Percentiles rank a stretch among this genome's conserved stretches.
These are phyloP conservation scores for Heliophila coronopifolia DNA, from an alignment of 441 rosid genomes.

Conservation along the genomic window DNA sequence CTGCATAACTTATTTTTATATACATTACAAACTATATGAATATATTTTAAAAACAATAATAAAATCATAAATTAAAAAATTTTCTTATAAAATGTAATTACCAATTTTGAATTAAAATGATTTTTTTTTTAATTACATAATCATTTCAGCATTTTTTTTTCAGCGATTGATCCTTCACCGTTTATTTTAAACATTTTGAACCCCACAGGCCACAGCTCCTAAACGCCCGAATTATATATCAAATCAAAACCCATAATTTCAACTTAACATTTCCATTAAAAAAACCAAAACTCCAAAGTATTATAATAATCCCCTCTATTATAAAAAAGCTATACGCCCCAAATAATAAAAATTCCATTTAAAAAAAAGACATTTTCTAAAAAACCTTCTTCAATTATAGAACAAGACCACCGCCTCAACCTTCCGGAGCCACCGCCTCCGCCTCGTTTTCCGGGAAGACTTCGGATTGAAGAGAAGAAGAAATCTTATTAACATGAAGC, in stretches of 20 bases:
- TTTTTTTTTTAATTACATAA: too few species aligned
- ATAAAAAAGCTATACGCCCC: conserved; percentile 29
- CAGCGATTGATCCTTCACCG: too few species aligned
- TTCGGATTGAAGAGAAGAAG: conserved; percentile 48
- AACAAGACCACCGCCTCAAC: conserved; percentile 15
- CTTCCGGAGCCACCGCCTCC: conserved; percentile 16
- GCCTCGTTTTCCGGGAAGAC: conserved; percentile 51
- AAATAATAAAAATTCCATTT: too few species aligned
- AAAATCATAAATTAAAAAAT: too few species aligned
- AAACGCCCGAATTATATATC: background rate
- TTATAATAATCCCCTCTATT: conserved; percentile 8
- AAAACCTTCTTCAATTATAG: conserved; percentile 16
- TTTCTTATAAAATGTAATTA: too few species aligned
- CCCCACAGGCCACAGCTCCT: too few species aligned
- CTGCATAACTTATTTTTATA: too few species aligned
- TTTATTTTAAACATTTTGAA: too few species aligned
- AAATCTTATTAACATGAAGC: conserved; percentile 57
- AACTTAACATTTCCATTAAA: background rate
- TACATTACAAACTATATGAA: too few species aligned
- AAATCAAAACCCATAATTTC: conserved; percentile 7
- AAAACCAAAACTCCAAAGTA: conserved; percentile 7
- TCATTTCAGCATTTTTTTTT: too few species aligned
- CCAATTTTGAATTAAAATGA: too few species aligned
- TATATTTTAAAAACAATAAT: too few species aligned
- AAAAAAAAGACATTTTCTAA: conserved; percentile 7